A percentile compares a stretch with the other conserved stretches of the same genome.
Conservation (phyloP, 768 basidiomycete genomes). For the Podaxis carcinomalis region DNA sequence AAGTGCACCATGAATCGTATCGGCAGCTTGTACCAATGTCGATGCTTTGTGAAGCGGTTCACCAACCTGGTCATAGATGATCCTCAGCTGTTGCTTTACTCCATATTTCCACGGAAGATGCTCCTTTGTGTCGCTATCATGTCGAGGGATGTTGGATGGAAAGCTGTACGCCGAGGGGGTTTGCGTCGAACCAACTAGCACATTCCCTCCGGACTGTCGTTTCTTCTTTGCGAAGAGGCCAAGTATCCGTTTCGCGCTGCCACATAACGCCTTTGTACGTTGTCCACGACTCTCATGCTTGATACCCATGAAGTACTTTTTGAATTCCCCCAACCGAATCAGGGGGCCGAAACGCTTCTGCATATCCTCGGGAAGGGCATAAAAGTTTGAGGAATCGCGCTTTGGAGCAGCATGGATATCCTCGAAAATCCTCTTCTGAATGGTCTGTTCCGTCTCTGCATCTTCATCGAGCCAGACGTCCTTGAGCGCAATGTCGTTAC, state of each 20-base stretch:
- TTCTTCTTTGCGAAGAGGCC: no score
- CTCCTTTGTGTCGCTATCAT: background rate
- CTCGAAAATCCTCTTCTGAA: constrained; percentile 13
- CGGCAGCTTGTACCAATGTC: background rate
- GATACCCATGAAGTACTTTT: background rate
- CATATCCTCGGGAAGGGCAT: background rate
- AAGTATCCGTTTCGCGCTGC: no score
- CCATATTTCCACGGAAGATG: background rate
- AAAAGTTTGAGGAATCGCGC: no score
- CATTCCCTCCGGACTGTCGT: no score
- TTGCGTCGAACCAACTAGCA: background rate
- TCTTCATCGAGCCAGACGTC: constrained; percentile 16
- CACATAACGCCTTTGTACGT: no score
- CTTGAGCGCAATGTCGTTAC: constrained; percentile 12
- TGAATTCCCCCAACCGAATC: background rate
- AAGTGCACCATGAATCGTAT: background rate
- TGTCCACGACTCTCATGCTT: no score
- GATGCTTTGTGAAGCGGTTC: background rate
- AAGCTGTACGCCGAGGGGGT: background rate
- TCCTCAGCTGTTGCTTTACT: background rate
- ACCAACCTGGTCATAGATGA: background rate
- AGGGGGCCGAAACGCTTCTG: background rate
- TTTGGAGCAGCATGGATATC: background rate
- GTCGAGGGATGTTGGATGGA: background rate
- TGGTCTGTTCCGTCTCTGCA: constrained; percentile 10